A percentile compares a stretch with the other conserved stretches of the same genome.
phyloP scores from a whole-genome alignment of 2,329 filamentous ascomycete species.

The Chrysoporthe cubensis region DNA sequence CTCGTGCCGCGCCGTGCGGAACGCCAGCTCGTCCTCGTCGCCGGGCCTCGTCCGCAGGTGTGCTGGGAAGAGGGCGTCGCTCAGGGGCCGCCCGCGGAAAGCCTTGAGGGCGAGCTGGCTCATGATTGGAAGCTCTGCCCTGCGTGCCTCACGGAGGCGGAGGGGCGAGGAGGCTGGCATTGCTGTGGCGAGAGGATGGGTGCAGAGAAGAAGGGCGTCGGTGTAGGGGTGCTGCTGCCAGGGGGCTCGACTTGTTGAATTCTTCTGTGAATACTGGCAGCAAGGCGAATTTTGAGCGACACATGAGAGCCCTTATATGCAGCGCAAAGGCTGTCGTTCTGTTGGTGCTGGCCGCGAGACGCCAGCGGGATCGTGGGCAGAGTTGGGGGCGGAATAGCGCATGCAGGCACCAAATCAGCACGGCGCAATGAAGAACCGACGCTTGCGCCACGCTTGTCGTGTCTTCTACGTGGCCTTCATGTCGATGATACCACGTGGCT shows the following conservation, averaged over 20 bases:
- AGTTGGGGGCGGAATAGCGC: not conserved
- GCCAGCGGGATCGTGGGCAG: not conserved
- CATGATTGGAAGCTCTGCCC: slow-evolving; percentile 9
- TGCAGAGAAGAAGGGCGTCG: not conserved
- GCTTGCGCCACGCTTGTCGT: not conserved
- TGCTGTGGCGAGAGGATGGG: not conserved
- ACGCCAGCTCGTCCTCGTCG: slow-evolving; percentile 6
- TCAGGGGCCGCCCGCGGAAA: slow-evolving; percentile 18
- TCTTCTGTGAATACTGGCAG: too few relatives aligned
- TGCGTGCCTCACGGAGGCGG: slow-evolving; percentile 5
- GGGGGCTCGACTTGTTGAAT: too few relatives aligned
- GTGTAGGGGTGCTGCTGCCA: not conserved
- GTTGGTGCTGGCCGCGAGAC: not conserved
- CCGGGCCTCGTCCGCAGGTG: not conserved
- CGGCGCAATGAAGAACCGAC: not conserved
- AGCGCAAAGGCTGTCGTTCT: not conserved
- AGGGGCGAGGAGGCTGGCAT: not conserved
- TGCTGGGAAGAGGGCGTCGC: slow-evolving; percentile 22
- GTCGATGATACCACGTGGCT: not conserved
- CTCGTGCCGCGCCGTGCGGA: not conserved
- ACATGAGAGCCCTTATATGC: not conserved
- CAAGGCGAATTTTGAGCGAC: not conserved
- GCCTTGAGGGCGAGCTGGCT: slow-evolving; percentile 6
- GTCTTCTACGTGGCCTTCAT: not conserved
- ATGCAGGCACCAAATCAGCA: not conserved